These are phyloP conservation scores for Huntiella abstrusa DNA, from an alignment of 2,329 filamentous ascomycete genomes.

Conservation along the genomic window DNA sequence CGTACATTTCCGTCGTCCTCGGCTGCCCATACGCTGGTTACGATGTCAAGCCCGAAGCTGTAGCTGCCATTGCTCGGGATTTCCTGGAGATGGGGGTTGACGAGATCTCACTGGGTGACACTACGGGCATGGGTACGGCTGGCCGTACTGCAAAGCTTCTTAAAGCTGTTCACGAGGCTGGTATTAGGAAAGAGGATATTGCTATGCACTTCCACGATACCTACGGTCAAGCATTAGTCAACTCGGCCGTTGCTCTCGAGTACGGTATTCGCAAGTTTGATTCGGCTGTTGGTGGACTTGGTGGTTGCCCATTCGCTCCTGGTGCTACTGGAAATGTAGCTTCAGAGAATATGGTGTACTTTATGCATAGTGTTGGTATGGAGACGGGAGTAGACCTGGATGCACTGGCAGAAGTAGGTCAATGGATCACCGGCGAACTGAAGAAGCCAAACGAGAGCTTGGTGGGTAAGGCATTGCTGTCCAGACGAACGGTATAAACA, in stretches of 20 bases:
- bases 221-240: conserved; percentile 70
- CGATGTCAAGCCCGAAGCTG: conserved; percentile 42
- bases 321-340: conserved; percentile 76
- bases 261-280: conserved; percentile 66
- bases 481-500: conserved; percentile 22
- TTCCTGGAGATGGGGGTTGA: conserved; percentile 76
- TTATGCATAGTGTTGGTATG: conserved; percentile 54
- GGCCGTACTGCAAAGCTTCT: conserved; percentile 47
- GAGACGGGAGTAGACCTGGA: conserved; percentile 54
- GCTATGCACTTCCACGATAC: conserved; percentile 84
- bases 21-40: conserved; percentile 60
- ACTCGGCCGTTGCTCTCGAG: conserved; percentile 58
- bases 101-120: conserved; percentile 79
- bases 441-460: conserved; percentile 44
- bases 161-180: conserved; percentile 43
- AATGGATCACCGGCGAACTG: conserved; percentile 50
- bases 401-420: conserved; percentile 46
- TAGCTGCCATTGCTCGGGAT: conserved; percentile 46
- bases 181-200: conserved; percentile 49
- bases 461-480: conserved; percentile 46
- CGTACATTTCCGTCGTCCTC: conserved; percentile 64
- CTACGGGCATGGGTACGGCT: conserved; percentile 77
- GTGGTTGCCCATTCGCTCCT: conserved; percentile 70
- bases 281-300: conserved; percentile 58
- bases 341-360: conserved; percentile 69